Base-by-base conservation (phyloP, 768 basidiomycete genomes). In the Cystobasidium ongulense region DNA sequence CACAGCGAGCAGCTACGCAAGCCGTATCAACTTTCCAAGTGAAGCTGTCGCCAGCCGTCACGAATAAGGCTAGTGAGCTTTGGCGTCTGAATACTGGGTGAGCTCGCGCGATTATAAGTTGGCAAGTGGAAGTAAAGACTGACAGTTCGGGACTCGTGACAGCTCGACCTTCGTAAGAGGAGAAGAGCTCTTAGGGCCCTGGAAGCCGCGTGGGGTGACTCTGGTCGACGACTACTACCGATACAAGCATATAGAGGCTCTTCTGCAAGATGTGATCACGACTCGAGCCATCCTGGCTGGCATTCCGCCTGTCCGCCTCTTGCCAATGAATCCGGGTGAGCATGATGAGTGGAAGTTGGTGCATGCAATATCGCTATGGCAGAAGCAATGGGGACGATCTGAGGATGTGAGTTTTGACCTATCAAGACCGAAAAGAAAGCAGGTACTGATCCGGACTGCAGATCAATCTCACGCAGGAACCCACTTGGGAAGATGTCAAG, bases 81-180 rank as follows among this genome's bases (percentile, higher is more conserved):
- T 97, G 95, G 96, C 84, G 93, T 46, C 84, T 98, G 64, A 92
- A 99, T 82, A 97, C 95, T 0, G 88, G 90, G 33, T 90, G 91
- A 35, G 36, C 43, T 8, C 25, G 5, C 39, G 3, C 25, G 29
- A 18, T 38, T 36, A 4, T 33, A 18, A 17, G 7, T 25, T 25
- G 13, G 41, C 21, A 33, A 17, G n/a, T 43, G 41, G 21, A 46
- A 27, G 41, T 52, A 7, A 7, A 7, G 62, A n/a, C 8, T 11
- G 43, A n/a, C 2, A 21, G 7, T 41, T 3, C 7, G 33, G 15
- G 7, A 13, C 39, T 29, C 13, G 1, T 29, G 23, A n/a, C 43
- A 67, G 63, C 35, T 73, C 71, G 82, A 94, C 92, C 80, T 97
- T 94, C 81, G 93, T 99, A 0, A 86, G 88, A 54, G 95, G 95